These are phyloP conservation scores for Fusarium torreyae DNA, from an alignment of 2,329 filamentous ascomycete genomes.

Conservation along the genomic window DNA sequence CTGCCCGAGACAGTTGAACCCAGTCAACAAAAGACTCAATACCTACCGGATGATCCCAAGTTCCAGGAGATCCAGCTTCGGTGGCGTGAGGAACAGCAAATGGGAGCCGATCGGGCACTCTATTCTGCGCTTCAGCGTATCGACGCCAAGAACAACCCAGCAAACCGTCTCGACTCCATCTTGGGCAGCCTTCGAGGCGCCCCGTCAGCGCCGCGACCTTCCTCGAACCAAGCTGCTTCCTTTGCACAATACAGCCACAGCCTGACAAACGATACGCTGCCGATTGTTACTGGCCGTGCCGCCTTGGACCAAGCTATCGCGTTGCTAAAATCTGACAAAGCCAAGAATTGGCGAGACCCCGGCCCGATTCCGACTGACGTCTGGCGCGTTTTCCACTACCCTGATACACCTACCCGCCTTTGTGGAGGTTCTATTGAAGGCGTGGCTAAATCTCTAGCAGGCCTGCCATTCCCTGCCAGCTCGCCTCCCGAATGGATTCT, in stretches of 20 bases:
- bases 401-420: conserved; percentile 60
- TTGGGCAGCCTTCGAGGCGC: conserved; percentile 54
- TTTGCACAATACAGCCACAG: conserved; percentile 24
- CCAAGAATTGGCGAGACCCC: conserved; percentile 61
- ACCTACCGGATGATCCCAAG: conserved; percentile 59
- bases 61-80: conserved; percentile 66
- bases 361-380: conserved; percentile 56
- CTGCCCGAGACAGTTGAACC: conserved; percentile 52
- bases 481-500: conserved; percentile 69
- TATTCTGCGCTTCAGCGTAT: conserved; percentile 62
- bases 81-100: conserved; percentile 63
- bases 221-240: conserved; percentile 30
- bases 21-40: conserved; percentile 50
- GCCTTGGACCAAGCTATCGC: conserved; percentile 60
- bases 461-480: conserved; percentile 64
- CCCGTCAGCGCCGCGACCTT: conserved; percentile 30
- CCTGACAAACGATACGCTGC: conserved; percentile 47
- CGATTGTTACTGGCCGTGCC: conserved; percentile 52
- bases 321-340: conserved; percentile 62
- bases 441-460: conserved; percentile 59
- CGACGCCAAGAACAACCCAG: conserved; percentile 56
- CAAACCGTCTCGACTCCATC: conserved; percentile 59
- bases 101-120: conserved; percentile 60
- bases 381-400: conserved; percentile 56
- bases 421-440: conserved; percentile 62